Percentiles rank a stretch among this genome's conserved stretches.
phyloP scores from a whole-genome alignment of 2,329 filamentous ascomycete species.

The Dactylellina drechsleri region DNA sequence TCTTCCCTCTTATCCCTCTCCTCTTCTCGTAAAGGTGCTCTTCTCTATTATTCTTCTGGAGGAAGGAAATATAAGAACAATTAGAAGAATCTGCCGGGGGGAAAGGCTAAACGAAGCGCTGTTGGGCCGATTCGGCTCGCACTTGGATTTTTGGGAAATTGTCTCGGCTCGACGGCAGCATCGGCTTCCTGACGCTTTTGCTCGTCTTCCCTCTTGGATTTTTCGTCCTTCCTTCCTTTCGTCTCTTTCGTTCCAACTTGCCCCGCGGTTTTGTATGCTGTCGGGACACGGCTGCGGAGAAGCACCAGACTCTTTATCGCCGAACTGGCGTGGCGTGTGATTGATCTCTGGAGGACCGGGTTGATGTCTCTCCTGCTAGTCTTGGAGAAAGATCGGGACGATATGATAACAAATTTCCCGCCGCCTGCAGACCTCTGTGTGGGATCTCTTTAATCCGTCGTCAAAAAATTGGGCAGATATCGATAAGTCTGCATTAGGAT shows the following conservation, averaged over 20 bases:
- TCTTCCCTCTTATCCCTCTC: background rate
- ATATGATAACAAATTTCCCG: background rate
- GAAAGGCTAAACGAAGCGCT: slow-evolving; percentile 29
- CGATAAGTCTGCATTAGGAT: no score
- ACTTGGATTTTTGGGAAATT: slow-evolving; percentile 51
- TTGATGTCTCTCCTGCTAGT: slow-evolving; percentile 20
- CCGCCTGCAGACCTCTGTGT: no score
- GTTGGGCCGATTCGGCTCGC: slow-evolving; percentile 55
- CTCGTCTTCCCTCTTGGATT: background rate
- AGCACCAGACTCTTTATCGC: background rate
- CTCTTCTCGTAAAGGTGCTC: slow-evolving; percentile 3
- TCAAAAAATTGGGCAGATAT: no score
- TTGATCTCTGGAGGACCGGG: slow-evolving; percentile 8
- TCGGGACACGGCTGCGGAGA: background rate
- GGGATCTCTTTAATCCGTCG: no score
- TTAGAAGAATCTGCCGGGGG: slow-evolving; percentile 4
- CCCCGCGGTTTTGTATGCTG: background rate
- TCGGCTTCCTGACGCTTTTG: slow-evolving; percentile 46
- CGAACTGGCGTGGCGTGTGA: background rate
- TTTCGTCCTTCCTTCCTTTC: background rate
- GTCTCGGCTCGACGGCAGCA: slow-evolving; percentile 54
- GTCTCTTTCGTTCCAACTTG: no score
- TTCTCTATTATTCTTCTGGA: slow-evolving; percentile 10
- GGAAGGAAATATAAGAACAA: background rate
- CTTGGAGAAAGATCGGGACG: slow-evolving; percentile 13